phyloP scores from a whole-genome alignment of 441 rosid species.

The Eutrema salsugineum region DNA sequence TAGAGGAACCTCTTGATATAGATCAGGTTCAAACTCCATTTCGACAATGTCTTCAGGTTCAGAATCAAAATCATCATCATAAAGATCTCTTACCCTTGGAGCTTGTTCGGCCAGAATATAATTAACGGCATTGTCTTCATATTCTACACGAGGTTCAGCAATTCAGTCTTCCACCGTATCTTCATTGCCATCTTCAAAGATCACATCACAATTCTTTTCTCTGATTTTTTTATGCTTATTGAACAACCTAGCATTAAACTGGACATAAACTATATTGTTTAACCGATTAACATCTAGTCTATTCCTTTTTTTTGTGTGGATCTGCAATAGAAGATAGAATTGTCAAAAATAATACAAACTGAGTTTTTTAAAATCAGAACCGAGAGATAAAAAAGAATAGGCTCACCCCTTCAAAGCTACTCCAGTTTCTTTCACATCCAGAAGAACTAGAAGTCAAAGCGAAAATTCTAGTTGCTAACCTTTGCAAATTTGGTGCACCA shows the following conservation, averaged over 20 bases:
- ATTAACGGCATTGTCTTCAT: too few species aligned
- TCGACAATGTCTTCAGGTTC: background rate
- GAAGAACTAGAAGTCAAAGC: background rate
- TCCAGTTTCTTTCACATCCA: background rate
- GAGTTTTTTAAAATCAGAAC: too few species aligned
- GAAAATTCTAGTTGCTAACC: background rate
- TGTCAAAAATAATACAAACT: background rate
- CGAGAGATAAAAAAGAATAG: background rate
- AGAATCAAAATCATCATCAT: too few species aligned
- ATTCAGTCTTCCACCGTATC: background rate
- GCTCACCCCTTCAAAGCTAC: background rate
- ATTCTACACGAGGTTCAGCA: background rate
- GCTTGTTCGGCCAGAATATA: too few species aligned
- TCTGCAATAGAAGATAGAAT: background rate
- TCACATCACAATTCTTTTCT: background rate
- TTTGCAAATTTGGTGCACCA: background rate
- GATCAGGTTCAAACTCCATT: background rate
- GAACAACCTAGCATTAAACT: background rate
- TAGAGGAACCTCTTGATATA: background rate
- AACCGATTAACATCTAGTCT: background rate
- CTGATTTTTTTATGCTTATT: background rate
- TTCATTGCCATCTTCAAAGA: background rate
- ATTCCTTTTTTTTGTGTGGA: background rate
- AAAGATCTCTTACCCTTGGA: too few species aligned
- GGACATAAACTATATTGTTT: background rate